Conservation (phyloP, 2,329 filamentous ascomycete species). For the Cryphonectria japonica region DNA sequence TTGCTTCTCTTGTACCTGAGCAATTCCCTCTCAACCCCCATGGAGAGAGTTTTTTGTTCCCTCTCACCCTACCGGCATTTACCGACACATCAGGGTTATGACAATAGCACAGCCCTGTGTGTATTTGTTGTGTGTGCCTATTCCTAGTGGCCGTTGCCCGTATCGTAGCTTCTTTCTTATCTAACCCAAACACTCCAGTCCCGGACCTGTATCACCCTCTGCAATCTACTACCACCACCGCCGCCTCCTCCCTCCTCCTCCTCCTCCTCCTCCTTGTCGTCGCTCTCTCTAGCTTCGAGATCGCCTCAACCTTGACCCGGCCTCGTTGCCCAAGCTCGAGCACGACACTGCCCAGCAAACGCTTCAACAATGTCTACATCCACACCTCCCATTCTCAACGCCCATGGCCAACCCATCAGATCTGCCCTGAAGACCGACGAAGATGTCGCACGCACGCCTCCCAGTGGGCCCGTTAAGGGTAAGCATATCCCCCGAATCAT, state of each 20-base stretch:
- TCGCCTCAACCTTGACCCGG: background rate
- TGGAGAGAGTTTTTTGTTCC: background rate
- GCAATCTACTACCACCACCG: background rate
- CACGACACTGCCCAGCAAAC: background rate
- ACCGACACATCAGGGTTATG: background rate
- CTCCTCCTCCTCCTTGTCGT: background rate
- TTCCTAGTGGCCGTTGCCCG: background rate
- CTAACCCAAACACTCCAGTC: background rate
- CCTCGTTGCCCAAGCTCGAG: slow-evolving; percentile 10
- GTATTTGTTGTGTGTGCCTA: background rate
- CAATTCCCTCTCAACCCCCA: background rate
- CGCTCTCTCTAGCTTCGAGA: background rate
- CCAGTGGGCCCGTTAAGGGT: slow-evolving; percentile 26
- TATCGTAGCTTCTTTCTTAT: slow-evolving; percentile 11
- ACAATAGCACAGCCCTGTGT: background rate
- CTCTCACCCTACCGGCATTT: background rate
- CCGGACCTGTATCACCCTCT: background rate
- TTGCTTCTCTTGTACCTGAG: background rate
- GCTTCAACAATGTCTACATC: slow-evolving; percentile 16
- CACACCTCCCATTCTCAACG: slow-evolving; percentile 26
- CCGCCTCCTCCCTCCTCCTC: too few relatives aligned
- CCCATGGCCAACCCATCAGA: slow-evolving; percentile 27
- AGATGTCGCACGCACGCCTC: slow-evolving; percentile 20
- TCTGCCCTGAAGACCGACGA: slow-evolving; percentile 30
- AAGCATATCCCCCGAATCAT: background rate